phyloP scores from a whole-genome alignment of 306 rosid genomes.

The Sesbania bispinosa region DNA sequence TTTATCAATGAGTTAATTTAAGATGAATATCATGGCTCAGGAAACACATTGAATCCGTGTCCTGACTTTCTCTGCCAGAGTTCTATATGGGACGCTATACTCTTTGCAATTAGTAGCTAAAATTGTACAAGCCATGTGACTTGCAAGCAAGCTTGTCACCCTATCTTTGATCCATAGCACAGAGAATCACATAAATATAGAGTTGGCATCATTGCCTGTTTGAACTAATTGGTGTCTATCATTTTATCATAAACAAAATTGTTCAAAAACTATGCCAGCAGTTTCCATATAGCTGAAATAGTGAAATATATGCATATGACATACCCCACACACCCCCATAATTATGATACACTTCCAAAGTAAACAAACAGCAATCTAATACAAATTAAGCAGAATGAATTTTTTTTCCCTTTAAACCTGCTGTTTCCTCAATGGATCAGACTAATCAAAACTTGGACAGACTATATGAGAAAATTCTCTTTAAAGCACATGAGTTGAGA shows the following conservation, averaged over 20 bases:
- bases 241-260: not conserved
- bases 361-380: conserved; percentile 1
- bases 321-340: not conserved
- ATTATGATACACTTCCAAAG: not conserved
- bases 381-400: not conserved
- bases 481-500: not conserved
- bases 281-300: conserved; percentile 13
- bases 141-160: not conserved
- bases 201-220: not conserved
- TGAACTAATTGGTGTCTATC: not conserved
- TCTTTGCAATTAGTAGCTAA: not conserved
- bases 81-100: not conserved
- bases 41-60: not conserved
- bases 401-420: not conserved
- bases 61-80: not conserved
- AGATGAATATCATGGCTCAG: not conserved
- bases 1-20: not conserved
- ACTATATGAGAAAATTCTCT: not conserved
- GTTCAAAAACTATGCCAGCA: not conserved
- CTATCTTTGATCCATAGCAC: not conserved
- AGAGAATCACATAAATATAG: not conserved
- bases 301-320: not conserved
- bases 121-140: not conserved
- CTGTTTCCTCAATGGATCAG: not conserved
- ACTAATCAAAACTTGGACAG: not conserved